Evolutionary conservation across 108 stramenopile genomes (phyloP), one percentile per base, ranked within the genome.

Genomic region (Nannochloropsis gaditana): DNA sequence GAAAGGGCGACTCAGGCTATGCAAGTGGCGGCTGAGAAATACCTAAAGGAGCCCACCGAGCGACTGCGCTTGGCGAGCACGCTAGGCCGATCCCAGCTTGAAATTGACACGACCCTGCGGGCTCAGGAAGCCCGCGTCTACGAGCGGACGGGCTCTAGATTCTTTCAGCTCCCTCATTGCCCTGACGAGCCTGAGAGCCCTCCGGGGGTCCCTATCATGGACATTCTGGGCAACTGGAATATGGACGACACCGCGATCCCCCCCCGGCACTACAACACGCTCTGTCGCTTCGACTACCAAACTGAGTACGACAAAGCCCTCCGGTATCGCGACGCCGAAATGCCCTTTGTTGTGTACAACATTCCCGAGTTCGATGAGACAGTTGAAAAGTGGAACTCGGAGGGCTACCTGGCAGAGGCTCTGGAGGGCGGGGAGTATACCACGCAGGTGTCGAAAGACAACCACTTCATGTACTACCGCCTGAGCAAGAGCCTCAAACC

Each of bases 401-500:
- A 94, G 4, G 89, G 73, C 11, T 97, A 97, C 89, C 85, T 98
- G 87, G 83, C 92, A 5, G 84, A 91, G 41, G 82, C 95, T 17
- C 80, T 98, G 9, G 90, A 95, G 89, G 44, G 21, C 45, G 21
- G 80, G 8, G 89, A 86, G 88, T 86, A 89, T 47, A 44, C 94
- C 2, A 91, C 94, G 42, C 97, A 97, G 91, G 92, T 93, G 82
- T 91, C 91, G 21, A 88, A 84, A 2, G 91, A 93, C 87, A 98
- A 98, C 89, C 97, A 98, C 84, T 96, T 98, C 92, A 96, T 99
- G 97, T 99, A 95, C 86, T 97, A 79, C 80, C 73, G 83, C 81
- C 83, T 80, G 45, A 84, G 80, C 11, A 44, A 47, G 87, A 80
- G 79, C 42, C 83, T 84, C 42, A 43, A 45, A 42, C 84, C 84